Conservation (phyloP, 805 yeast genomes). For the Wickerhamiella australiensis region DNA sequence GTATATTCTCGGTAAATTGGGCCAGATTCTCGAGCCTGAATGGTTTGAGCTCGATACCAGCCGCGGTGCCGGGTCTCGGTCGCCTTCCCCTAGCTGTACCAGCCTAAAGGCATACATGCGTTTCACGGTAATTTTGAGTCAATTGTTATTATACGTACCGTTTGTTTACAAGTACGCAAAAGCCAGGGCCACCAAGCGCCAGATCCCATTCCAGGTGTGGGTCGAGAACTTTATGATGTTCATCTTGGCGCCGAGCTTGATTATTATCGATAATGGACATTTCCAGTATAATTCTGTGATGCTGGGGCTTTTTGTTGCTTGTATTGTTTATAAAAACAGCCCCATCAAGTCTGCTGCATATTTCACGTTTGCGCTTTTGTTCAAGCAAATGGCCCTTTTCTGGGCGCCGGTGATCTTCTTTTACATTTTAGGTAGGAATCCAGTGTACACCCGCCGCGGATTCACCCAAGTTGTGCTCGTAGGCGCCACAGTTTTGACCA, state of each 20-base stretch:
- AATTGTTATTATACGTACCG: conserved; percentile 62
- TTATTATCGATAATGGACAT: conserved; percentile 91
- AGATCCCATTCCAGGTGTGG: conserved; percentile 57
- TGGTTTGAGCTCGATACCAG: conserved; percentile 73
- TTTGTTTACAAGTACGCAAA: conserved; percentile 61
- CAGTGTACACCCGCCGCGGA: background rate
- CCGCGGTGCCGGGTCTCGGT: conserved; percentile 54
- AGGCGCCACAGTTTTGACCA: conserved; percentile 47
- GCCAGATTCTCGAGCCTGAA: conserved; percentile 43
- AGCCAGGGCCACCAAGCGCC: conserved; percentile 50
- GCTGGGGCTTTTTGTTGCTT: conserved; percentile 70
- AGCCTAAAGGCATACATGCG: conserved; percentile 79
- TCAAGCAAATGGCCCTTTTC: conserved; percentile 92
- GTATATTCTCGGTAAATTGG: conserved; percentile 60
- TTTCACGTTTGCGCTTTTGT: conserved; percentile 66
- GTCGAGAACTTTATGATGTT: conserved; percentile 56
- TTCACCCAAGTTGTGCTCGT: conserved; percentile 48
- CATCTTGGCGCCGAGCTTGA: conserved; percentile 70
- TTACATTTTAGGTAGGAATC: conserved; percentile 53
- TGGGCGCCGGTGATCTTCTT: conserved; percentile 83
- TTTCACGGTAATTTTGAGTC: conserved; percentile 62
- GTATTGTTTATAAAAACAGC: conserved; percentile 50
- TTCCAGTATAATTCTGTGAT: conserved; percentile 91
- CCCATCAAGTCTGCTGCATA: conserved; percentile 57
- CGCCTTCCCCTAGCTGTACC: conserved; percentile 12